Evolutionary conservation across 140 eudicot genomes (phyloP).

Genomic region (Ambrosia hybrid): DNA sequence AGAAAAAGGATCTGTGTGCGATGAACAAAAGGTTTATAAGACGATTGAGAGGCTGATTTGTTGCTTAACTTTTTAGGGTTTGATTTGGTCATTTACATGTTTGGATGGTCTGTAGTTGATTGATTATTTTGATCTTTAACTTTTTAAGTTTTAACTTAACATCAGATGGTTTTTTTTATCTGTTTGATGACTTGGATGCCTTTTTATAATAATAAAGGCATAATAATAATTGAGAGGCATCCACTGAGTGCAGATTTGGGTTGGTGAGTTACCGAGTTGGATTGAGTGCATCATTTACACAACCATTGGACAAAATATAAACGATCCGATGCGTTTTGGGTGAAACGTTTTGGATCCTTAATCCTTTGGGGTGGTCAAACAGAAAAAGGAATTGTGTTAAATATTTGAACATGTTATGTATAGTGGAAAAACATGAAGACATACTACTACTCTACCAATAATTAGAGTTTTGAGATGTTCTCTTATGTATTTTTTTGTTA

Average conservation of each 20-base stretch:
- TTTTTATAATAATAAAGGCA: constrained; percentile 6
- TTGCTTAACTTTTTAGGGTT: constrained; percentile 4
- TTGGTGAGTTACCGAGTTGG: constrained; percentile 12
- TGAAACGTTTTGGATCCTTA: background rate
- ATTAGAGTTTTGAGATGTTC: constrained; percentile 9
- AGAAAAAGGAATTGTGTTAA: background rate
- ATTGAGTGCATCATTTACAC: constrained; percentile 1
- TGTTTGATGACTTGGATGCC: constrained; percentile 3
- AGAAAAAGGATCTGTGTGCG: constrained; percentile 15
- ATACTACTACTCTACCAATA: background rate
- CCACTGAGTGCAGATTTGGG: background rate
- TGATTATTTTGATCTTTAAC: constrained; percentile 4
- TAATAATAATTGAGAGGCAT: background rate
- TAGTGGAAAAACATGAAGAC: background rate
- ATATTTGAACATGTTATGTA: constrained; percentile 4
- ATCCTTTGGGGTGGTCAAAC: background rate
- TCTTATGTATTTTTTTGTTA: background rate
- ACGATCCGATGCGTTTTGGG: constrained; percentile 14
- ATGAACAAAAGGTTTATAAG: constrained; percentile 3
- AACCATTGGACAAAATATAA: constrained; percentile 8
- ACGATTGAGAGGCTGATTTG: constrained; percentile 7
- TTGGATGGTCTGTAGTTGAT: constrained; percentile 3
- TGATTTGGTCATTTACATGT: constrained; percentile 7
- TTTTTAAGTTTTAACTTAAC: constrained; percentile 16
- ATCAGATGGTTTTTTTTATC: constrained; percentile 11